These are phyloP conservation scores for Arxiozyma slooffiae DNA, from an alignment of 1,139 yeast species.

Conservation along the genomic window DNA sequence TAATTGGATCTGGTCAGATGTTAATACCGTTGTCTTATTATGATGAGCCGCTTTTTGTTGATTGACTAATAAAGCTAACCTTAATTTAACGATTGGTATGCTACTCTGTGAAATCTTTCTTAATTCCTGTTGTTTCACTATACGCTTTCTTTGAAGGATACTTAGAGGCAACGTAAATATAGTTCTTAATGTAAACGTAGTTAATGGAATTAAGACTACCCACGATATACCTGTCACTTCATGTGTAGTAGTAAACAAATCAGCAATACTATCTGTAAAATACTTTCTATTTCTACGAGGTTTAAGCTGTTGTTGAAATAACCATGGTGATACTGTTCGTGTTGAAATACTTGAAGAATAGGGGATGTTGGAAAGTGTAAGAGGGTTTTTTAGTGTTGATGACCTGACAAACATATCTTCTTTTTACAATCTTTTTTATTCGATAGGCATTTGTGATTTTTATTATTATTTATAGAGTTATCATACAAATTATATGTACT, in stretches of 20 bases:
- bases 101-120: slow-evolving; percentile 64
- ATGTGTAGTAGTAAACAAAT: slow-evolving; percentile 35
- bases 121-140: slow-evolving; percentile 60
- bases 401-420: background rate
- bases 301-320: background rate
- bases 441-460: background rate
- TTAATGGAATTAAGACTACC: slow-evolving; percentile 69
- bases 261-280: slow-evolving; percentile 10
- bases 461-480: no score
- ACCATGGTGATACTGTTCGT: background rate
- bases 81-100: slow-evolving; percentile 63
- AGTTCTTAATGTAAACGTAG: slow-evolving; percentile 58
- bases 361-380: background rate
- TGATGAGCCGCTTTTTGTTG: slow-evolving; percentile 8
- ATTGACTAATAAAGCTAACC: slow-evolving; percentile 47
- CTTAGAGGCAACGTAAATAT: slow-evolving; percentile 72
- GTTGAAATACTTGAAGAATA: background rate
- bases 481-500: no score
- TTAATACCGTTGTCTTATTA: slow-evolving; percentile 32
- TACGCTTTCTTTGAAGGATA: slow-evolving; percentile 54
- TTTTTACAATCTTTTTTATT: background rate
- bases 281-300: background rate
- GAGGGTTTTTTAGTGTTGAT: background rate
- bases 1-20: slow-evolving; percentile 67
- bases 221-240: slow-evolving; percentile 60